phyloP scores from a whole-genome alignment of 2,329 filamentous ascomycete species.

The Fusarium beomiforme region DNA sequence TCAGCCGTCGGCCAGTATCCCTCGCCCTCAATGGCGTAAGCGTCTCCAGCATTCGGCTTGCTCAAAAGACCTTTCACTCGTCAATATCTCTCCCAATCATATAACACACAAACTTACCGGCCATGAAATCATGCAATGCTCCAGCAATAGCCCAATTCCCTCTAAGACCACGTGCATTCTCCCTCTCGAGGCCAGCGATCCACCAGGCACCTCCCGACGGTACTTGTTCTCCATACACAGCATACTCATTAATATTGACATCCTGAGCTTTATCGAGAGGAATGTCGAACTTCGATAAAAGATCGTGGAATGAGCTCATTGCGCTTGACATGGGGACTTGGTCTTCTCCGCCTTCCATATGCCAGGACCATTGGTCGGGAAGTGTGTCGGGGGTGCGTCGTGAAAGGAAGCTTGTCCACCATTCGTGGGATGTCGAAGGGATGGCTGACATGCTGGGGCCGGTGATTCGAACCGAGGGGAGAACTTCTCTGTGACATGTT shows the following conservation, averaged over 20 bases:
- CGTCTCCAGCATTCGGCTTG: not conserved
- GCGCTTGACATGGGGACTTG: not conserved
- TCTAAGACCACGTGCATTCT: conserved; percentile 53
- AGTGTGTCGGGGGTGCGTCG: not conserved
- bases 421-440: not conserved
- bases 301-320: not conserved
- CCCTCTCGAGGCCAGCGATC: conserved; percentile 57
- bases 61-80: not conserved
- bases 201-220: conserved; percentile 55
- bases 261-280: conserved; percentile 34
- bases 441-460: conserved; percentile 14
- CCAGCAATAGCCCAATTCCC: conserved; percentile 57
- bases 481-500: not conserved
- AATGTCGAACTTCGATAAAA: not conserved
- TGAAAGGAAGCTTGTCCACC: conserved; percentile 16
- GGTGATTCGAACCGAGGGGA: not conserved
- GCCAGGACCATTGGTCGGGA: conserved; percentile 22
- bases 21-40: not conserved
- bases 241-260: conserved; percentile 63
- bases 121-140: conserved; percentile 56
- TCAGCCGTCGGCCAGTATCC: conserved; percentile 22
- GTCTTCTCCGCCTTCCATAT: conserved; percentile 11
- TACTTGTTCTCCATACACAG: conserved; percentile 51
- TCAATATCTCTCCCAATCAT: fast-evolving
- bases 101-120: not conserved